Base-by-base conservation (phyloP, 495 filamentous ascomycete species). In the Annulohypoxylon bovei region DNA sequence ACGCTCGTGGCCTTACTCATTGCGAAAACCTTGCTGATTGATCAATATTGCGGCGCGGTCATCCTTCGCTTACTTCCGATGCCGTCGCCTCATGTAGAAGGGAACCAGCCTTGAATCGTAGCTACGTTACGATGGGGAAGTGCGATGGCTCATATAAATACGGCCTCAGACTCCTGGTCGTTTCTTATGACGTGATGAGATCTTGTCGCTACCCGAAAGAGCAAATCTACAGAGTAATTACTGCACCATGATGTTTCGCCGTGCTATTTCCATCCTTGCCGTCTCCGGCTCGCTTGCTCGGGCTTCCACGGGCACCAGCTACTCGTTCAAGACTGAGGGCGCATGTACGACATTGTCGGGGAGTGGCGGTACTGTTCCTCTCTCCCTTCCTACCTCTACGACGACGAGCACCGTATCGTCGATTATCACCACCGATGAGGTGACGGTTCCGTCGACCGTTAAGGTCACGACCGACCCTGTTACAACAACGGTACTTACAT, bases 331-430 rank as follows among this genome's bases (percentile, higher is more conserved):
- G 9, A 72, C 70, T 0, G 46, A 39, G 14, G 25, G 44, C 1
- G 47, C 27, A 37, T 72, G 70, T 23, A 49, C 65, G 14, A 72
- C 70, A 4, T 27, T 6, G 6, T 72, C 35, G 30, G 70, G 60
- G 2, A 65, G 32, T 3, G 61, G 54, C 4, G 70, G 70, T 9
- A 57, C 47, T 12, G 30, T 69, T 6, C 65, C 65, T 4, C 27
- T 50, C 47, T 68, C 65, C 22, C 65, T 72, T 20, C 60, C 65
- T 2, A 72, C 70, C 20, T 52, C 37, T 16, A 32, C 12, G 3
- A 68, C 59, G n/a, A 54, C 18, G 14, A 65, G 53, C 11, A 72
- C 70, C 1, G 27, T 68, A 1, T 63, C 46, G 0, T 60, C 69
- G 0, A 22, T 39, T 1, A 3, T 57, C 22, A 72, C 70, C 18